A percentile compares a stretch with the other conserved stretches of the same genome.
Evolutionary conservation across 2,329 filamentous ascomycete genomes (phyloP).

Genomic region (Colletotrichum scovillei): DNA sequence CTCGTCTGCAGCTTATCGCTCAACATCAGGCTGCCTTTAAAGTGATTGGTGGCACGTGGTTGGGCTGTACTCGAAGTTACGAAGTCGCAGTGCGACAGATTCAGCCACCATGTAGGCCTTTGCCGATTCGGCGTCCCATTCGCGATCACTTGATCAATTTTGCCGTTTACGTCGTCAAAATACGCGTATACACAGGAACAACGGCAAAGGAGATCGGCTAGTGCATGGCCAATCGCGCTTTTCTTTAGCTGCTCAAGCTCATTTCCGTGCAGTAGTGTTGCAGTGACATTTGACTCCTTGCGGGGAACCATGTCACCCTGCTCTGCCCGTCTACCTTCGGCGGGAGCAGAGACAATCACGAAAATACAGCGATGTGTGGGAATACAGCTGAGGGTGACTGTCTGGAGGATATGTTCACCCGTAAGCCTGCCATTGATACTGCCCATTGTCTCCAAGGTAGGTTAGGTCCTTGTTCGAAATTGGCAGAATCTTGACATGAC

Average conservation of each 20-base stretch:
- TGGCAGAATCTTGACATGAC: background rate
- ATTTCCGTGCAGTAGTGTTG: background rate
- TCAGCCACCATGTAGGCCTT: fast-evolving
- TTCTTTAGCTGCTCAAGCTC: background rate
- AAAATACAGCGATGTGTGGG: background rate
- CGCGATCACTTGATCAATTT: background rate
- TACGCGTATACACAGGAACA: background rate
- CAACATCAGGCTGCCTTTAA: background rate
- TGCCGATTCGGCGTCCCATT: too few relatives aligned
- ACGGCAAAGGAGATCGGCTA: background rate
- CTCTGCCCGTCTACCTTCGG: background rate
- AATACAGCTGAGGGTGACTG: background rate
- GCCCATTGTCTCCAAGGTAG: background rate
- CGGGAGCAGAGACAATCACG: background rate
- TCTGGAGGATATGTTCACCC: background rate
- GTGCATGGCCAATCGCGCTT: background rate
- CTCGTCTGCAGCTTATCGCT: too few relatives aligned
- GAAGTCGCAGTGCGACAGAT: background rate
- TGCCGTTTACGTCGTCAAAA: background rate
- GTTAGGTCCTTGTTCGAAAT: background rate
- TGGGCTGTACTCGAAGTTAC: background rate
- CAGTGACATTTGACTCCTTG: background rate
- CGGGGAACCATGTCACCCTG: background rate
- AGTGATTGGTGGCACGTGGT: background rate
- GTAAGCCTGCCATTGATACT: background rate